Conservation (phyloP, 805 yeast genomes). For the Metschnikowia dekortorum region DNA sequence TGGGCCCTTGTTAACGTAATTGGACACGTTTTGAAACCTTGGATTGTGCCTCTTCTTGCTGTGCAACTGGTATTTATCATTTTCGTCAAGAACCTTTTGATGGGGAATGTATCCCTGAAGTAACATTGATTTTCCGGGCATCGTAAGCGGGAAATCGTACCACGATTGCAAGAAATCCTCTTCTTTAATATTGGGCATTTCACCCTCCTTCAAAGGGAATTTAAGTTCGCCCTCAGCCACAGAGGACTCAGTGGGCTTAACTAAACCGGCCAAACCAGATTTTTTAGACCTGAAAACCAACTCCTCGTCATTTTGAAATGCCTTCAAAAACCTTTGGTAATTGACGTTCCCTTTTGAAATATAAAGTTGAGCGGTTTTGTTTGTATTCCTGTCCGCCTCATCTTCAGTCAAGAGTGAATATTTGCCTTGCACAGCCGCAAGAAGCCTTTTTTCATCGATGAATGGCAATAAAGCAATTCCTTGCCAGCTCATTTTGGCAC, state of each 20-base stretch:
- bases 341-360: constrained; percentile 61
- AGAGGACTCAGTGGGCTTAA: constrained; percentile 32
- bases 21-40: constrained; percentile 16
- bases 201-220: constrained; percentile 47
- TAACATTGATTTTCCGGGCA: constrained; percentile 74
- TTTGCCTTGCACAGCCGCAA: constrained; percentile 60
- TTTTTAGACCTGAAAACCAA: constrained; percentile 44
- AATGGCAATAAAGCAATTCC: constrained; percentile 89
- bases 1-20: constrained; percentile 40
- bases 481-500: constrained; percentile 92
- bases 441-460: constrained; percentile 74
- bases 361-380: constrained; percentile 65
- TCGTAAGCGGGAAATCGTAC: constrained; percentile 59
- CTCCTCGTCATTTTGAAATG: constrained; percentile 32
- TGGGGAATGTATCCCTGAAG: constrained; percentile 73
- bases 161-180: constrained; percentile 39
- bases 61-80: constrained; percentile 60
- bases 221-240: constrained; percentile 28
- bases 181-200: constrained; percentile 43
- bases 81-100: constrained; percentile 54
- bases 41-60: constrained; percentile 33
- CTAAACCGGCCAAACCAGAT: constrained; percentile 59
- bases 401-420: constrained; percentile 60
- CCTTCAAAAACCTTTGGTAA: constrained; percentile 34
- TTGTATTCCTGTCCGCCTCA: constrained; percentile 67